phyloP scores from a whole-genome alignment of 208 protist species.

The Paratrypanosoma confusum region DNA sequence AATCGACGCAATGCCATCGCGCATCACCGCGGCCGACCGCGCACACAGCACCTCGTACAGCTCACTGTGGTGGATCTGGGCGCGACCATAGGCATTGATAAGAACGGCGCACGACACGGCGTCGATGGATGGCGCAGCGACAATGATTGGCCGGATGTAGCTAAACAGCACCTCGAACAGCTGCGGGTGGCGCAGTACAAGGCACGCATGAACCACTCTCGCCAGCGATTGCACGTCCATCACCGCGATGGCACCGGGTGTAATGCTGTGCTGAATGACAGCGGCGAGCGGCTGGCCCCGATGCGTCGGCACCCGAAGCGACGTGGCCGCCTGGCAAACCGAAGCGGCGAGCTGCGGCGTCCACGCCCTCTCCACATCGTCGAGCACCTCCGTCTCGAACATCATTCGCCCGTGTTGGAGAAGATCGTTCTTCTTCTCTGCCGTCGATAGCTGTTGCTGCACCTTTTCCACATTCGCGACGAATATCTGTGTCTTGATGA shows the following conservation, averaged over 20 bases:
- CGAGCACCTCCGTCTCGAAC: slow-evolving; percentile 70
- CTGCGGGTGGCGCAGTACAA: slow-evolving; percentile 54
- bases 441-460: slow-evolving; percentile 56
- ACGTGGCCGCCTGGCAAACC: slow-evolving; percentile 60
- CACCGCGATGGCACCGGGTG: slow-evolving; percentile 16
- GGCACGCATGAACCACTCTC: slow-evolving; percentile 69
- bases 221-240: slow-evolving; percentile 59
- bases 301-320: slow-evolving; percentile 52
- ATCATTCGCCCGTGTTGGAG: slow-evolving; percentile 59
- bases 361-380: slow-evolving; percentile 44
- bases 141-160: slow-evolving; percentile 50
- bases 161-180: slow-evolving; percentile 77
- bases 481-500: slow-evolving; percentile 51
- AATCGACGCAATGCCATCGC: slow-evolving; percentile 51
- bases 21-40: slow-evolving; percentile 31
- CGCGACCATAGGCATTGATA: slow-evolving; percentile 83
- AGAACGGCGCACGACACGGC: slow-evolving; percentile 68
- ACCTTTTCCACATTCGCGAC: slow-evolving; percentile 50
- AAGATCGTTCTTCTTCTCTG: slow-evolving; percentile 46
- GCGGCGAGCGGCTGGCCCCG: slow-evolving; percentile 48
- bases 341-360: slow-evolving; percentile 39
- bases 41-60: slow-evolving; percentile 70
- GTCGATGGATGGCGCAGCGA: slow-evolving; percentile 28
- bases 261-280: slow-evolving; percentile 32
- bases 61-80: slow-evolving; percentile 56